A percentile compares a stretch with the other conserved stretches of the same genome.
phyloP scores from a whole-genome alignment of 768 basidiomycete species.

The Tylopilus plumbeoviolaceoides region DNA sequence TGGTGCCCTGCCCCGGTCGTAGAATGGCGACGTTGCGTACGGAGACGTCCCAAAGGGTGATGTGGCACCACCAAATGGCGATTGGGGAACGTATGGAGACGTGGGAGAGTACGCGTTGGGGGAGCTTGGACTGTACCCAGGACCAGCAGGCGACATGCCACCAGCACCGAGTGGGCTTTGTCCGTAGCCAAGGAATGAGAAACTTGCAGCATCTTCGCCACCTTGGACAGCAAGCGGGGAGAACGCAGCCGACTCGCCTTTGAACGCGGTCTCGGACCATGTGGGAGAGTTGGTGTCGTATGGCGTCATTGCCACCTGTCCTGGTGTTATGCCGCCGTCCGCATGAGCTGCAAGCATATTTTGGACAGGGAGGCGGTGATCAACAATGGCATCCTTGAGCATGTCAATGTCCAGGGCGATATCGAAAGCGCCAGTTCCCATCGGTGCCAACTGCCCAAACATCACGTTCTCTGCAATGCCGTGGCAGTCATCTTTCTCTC shows the following conservation, averaged over 20 bases:
- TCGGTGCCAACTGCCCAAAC: slow-evolving; percentile 99
- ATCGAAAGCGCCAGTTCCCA: slow-evolving; percentile 97
- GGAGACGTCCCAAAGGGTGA: slow-evolving; percentile 81
- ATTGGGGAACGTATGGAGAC: slow-evolving; percentile 84
- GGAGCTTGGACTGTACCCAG: slow-evolving; percentile 88
- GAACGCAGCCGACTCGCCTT: slow-evolving; percentile 86
- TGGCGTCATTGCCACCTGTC: slow-evolving; percentile 92
- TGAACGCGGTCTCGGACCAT: slow-evolving; percentile 73
- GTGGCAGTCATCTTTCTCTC: slow-evolving; percentile 97
- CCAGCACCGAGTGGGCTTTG: slow-evolving; percentile 82
- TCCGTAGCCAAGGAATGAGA: slow-evolving; percentile 73
- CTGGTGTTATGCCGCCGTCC: slow-evolving; percentile 88
- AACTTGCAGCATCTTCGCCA: slow-evolving; percentile 77
- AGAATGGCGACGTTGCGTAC: slow-evolving; percentile 84
- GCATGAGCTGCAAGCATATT: slow-evolving; percentile 72
- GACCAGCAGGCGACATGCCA: slow-evolving; percentile 84
- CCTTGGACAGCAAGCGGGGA: slow-evolving; percentile 89
- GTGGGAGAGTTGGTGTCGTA: slow-evolving; percentile 90
- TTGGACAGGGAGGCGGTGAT: slow-evolving; percentile 87
- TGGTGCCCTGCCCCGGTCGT: slow-evolving; percentile 55
- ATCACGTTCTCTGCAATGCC: slow-evolving; percentile 99
- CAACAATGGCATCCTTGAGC: slow-evolving; percentile 97
- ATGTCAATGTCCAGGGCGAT: slow-evolving; percentile 96
- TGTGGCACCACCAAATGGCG: slow-evolving; percentile 77
- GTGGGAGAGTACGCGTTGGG: slow-evolving; percentile 87